Base-by-base conservation (phyloP, 148 eudicot species). In the Suaeda aralocaspica region DNA sequence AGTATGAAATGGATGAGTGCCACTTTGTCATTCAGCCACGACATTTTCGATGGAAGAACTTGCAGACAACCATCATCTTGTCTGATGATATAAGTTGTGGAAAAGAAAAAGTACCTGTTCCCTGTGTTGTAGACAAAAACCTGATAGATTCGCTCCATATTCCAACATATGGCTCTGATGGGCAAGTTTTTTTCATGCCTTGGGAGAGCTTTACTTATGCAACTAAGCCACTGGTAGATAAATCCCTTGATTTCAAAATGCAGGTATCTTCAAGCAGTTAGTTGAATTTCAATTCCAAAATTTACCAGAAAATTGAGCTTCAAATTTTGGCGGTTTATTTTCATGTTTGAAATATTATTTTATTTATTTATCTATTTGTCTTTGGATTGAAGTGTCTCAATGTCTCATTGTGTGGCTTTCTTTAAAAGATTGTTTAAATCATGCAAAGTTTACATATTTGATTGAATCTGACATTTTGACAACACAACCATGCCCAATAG, bases 51-150 rank as follows among this genome's bases (percentile, higher is more conserved):
- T 80, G 81, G 67, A 84, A 82, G 64, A 60, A 78, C 11, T 63
- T 77, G 33, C 87, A 79, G 64, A 88, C 80, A 29, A 81, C 84
- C 56, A 78, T 91, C 72, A 79, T 91, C 67, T 82, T 93, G 71
- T 87, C 95, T 74, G 91, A 90, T 78, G 96, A 91, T 80, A 82
- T 94, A 61, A 94, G 98, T 80, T 91, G 81, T 64, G 98, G 98
- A 45, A 77, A 77, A 79, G 98, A 94, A 77, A 72, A 85, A 39
- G 82, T 87, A 57, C 89, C 93, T 28, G 66, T 94, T 76, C 78
- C 87, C 13, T 94, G 99, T 77, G 91, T 94, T 65, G 90, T 94
- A 67, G 97, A 94, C 79, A 95, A 89, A 84, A 70, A 79, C 78
- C 81, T 89, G 65, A 69, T 94, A 59, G 95, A 82, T 69, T 84